Evolutionary conservation across 2,329 filamentous ascomycete species (phyloP).

Genomic region (Cercospora berteroae): DNA sequence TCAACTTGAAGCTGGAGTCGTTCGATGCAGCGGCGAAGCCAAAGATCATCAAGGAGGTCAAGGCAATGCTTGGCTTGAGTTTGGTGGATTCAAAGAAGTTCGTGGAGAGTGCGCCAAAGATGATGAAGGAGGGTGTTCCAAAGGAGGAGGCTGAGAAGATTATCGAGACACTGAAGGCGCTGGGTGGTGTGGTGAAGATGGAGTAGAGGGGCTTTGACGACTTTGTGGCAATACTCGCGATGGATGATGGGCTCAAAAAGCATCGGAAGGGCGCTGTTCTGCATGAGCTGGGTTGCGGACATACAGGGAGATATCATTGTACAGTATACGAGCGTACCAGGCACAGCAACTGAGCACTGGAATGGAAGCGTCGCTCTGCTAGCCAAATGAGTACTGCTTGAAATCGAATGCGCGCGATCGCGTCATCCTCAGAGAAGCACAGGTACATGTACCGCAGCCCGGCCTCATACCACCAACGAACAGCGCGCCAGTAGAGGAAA

Average conservation of each 20-base stretch:
- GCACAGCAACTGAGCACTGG: neutral
- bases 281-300: conserved; percentile 1
- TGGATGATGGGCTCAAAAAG: conserved; percentile 11
- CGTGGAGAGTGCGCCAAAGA: conserved; percentile 94
- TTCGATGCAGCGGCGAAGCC: conserved; percentile 89
- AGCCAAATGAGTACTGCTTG: neutral
- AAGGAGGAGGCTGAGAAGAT: conserved; percentile 99
- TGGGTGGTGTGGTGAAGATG: conserved; percentile 87
- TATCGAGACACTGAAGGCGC: conserved; percentile 85
- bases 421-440: neutral
- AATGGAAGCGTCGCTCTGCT: neutral
- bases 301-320: conserved; percentile 16
- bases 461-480: neutral
- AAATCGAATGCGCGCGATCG: neutral
- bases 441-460: neutral
- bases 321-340: conserved; percentile 13
- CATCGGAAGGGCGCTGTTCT: conserved; percentile 12
- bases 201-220: conserved; percentile 55
- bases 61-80: conserved; percentile 88
- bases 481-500: neutral
- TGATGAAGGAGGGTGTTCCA: conserved; percentile 97
- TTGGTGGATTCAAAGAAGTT: conserved; percentile 99
- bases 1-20: conserved; percentile 89
- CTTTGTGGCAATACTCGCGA: neutral
- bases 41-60: conserved; percentile 99